These are phyloP conservation scores for Acanthamoeba polyphaga DNA, from an alignment of 208 protist genomes.

Conservation along the genomic window DNA sequence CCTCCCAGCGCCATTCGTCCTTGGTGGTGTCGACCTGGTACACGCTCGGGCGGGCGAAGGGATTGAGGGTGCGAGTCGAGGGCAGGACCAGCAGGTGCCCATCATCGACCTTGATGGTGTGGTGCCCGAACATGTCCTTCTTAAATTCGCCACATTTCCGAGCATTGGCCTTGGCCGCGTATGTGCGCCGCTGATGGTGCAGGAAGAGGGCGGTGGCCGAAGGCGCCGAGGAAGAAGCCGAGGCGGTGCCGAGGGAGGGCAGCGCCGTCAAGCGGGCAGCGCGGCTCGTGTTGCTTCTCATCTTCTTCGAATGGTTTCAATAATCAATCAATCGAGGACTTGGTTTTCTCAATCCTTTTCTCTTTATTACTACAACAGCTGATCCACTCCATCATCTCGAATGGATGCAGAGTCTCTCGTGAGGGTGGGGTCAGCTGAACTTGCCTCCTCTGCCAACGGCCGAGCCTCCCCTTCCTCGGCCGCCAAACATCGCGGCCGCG, in stretches of 20 bases:
- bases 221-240: neutral
- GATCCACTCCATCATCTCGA: too few species aligned
- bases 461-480: neutral
- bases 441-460: neutral
- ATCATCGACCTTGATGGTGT: neutral
- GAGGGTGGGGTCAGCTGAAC: neutral
- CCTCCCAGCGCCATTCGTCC: neutral
- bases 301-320: neutral
- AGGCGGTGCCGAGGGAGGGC: neutral
- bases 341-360: neutral
- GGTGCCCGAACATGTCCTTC: constrained; percentile 27
- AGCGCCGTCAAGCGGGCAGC: neutral
- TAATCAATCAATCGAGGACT: neutral
- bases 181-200: neutral
- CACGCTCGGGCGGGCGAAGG: neutral
- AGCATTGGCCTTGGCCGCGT: neutral
- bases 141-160: neutral
- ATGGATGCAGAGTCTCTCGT: neutral
- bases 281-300: neutral
- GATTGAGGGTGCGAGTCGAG: neutral
- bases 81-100: neutral
- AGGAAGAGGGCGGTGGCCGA: constrained; percentile 10
- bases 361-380: too few species aligned
- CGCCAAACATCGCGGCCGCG: constrained; percentile 27
- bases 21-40: neutral